phyloP scores from a whole-genome alignment of 2,329 filamentous ascomycete genomes.

The Leptodontidium sp. region DNA sequence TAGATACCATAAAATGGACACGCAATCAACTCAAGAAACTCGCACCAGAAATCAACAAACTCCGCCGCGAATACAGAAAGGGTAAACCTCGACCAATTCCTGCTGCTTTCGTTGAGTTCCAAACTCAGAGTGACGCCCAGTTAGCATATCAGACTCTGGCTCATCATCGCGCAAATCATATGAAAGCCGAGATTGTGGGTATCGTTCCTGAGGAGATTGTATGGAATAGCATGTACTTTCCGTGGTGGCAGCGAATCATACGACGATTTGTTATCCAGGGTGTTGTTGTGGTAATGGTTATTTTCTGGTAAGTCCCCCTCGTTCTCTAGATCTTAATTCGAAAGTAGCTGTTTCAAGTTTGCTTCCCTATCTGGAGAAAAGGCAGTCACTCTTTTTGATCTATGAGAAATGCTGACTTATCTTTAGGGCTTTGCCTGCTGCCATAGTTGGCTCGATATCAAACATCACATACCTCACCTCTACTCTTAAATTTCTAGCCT shows the following conservation, averaged over 20 bases:
- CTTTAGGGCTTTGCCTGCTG: constrained; percentile 64
- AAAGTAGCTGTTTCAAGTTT: neutral
- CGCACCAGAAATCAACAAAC: constrained; percentile 44
- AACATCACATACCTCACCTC: constrained; percentile 65
- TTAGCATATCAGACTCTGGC: constrained; percentile 69
- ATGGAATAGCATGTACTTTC: constrained; percentile 71
- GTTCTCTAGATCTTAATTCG: neutral
- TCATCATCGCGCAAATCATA: constrained; percentile 68
- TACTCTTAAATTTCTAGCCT: constrained; percentile 62
- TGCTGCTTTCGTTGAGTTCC: constrained; percentile 73
- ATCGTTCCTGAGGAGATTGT: constrained; percentile 68
- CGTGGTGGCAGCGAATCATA: constrained; percentile 67
- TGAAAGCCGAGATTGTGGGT: constrained; percentile 70
- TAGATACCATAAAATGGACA: constrained; percentile 51
- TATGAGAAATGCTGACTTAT: neutral
- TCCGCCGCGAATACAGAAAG: constrained; percentile 48
- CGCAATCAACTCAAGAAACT: constrained; percentile 46
- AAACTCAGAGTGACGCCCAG: constrained; percentile 67
- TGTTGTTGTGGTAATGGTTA: constrained; percentile 63
- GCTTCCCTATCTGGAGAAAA: no score
- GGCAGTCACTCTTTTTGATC: no score
- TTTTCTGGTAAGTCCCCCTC: constrained; percentile 62
- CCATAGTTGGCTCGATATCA: constrained; percentile 68
- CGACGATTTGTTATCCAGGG: constrained; percentile 58
- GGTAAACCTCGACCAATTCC: constrained; percentile 62